Base-by-base conservation (phyloP, 2,329 filamentous ascomycete genomes). In the Fusarium verrucosum region DNA sequence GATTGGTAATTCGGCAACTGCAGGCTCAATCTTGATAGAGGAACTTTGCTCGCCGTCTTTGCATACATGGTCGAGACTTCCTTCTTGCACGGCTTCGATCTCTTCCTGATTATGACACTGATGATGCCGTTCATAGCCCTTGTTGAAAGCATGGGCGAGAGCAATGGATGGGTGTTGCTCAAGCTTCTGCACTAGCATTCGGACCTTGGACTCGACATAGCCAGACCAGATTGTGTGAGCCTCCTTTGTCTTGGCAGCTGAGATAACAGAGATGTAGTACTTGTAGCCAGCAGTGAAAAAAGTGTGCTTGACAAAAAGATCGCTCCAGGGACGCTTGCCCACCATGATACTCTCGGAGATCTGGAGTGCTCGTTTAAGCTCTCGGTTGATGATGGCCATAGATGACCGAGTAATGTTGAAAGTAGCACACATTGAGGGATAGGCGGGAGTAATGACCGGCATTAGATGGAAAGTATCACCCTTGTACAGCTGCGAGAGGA, bases 361-460 rank as follows among this genome's bases (percentile, higher is more conserved):
- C 47, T 91, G 83, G 47, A 89, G 86, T 7, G 89, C 95, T 33
- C 92, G 87, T 64, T 89, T 84, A 19, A 98, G 85, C 74, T 99
- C 95, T 42, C 89, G 85, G 66, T 92, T 86, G 72, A 99, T 93
- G 45, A 97, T 87, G 8, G 86, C 82, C 81, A 93, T 92, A 3
- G 93, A 96, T 1, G 94, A 98, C 66, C 87, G 83, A 4, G 91
- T 94, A 60, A 99, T 89, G 72, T 97, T 98, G 81, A 96, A 95
- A 0, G 95, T 98, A 3, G 95, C 90, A 76, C 95, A 98, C 94
- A 97, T 98, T 45, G 93, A 96, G 4, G 95, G 95, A 75, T 97
- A 98, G 1, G 95, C 94, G 2, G 95, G 95, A 2, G 95, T 99
- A 73, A 99, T 98, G 77, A 99, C 92, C 25, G 95, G 95, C 95